Percentiles rank a stretch among this genome's conserved stretches.
These are phyloP conservation scores for Asclepias syriaca DNA, from an alignment of 257 asterid species.

Conservation along the genomic window DNA sequence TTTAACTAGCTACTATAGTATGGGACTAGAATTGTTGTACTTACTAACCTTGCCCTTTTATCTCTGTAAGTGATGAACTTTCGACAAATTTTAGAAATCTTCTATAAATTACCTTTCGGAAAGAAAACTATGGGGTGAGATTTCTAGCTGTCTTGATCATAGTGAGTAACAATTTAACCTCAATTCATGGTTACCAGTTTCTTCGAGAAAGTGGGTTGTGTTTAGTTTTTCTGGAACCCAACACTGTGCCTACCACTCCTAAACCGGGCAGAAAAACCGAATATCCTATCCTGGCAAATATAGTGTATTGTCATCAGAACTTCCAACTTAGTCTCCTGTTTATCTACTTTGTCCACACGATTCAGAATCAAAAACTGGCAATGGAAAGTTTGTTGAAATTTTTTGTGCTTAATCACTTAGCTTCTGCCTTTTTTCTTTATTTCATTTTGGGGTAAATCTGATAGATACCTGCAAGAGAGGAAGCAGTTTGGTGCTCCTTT, in stretches of 20 bases:
- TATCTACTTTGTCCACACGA: background rate
- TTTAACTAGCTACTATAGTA: background rate
- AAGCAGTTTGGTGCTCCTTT: conserved; percentile 95
- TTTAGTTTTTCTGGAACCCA: background rate
- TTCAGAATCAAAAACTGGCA: background rate
- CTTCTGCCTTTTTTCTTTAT: background rate
- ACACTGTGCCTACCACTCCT: background rate
- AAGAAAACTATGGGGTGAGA: background rate
- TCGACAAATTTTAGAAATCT: background rate
- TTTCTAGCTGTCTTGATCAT: background rate
- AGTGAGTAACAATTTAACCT: too few relatives aligned
- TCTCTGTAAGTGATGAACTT: background rate
- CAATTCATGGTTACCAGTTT: background rate
- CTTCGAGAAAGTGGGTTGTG: background rate
- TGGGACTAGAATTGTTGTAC: background rate
- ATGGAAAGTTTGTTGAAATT: background rate
- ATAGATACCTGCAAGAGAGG: conserved; percentile 89
- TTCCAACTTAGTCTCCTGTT: background rate
- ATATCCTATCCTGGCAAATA: background rate
- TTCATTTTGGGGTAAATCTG: conserved; percentile 8
- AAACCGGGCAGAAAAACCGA: background rate
- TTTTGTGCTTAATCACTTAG: conserved; percentile 1
- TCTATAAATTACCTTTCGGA: background rate
- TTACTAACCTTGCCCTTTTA: background rate
- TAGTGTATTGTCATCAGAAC: background rate